Base-by-base conservation (phyloP, 1,139 yeast genomes). In the Taiozyma sp. region DNA sequence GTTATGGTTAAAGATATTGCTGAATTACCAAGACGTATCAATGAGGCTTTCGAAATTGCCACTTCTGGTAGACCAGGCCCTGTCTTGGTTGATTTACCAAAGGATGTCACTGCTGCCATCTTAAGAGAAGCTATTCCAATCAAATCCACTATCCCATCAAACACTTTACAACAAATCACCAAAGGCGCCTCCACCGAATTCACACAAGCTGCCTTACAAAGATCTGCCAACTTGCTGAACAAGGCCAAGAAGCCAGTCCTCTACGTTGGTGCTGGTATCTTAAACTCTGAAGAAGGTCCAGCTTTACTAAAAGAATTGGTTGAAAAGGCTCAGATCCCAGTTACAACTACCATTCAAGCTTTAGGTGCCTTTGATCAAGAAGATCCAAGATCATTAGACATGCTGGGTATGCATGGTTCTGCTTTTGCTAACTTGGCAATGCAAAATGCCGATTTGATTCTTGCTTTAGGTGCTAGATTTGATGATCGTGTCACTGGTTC, bases 351-450 rank as follows among this genome's bases (percentile, higher is more conserved):
- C 51, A 70, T 93, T 55, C 98, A 92, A 72, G 98, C 89, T 51
- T 79, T 93, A 59, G 99, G 99, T 59, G 88, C 96, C 9, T 93
- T 86, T 65, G 97, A 93, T 71, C 98, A 93, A 74, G 81, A 80
- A 57, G 96, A 92, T 72, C 84, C 86, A 59, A 91, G 91, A 71
- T 84, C 97, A 32, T 74, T 93, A 59, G 97, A 92, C 70, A 89
- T 93, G 95, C 80, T 93, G 61, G 99, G 99, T 65, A 93, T 93
- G 99, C 99, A 93, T 71, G 99, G 99, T 59, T 80, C 84, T 56
- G 97, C 93, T 46, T 92, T 92, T 63, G 99, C 99, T 61, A 93
- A 93, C 76, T 70, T 88, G 63, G 96, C 98, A 46, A 86, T 93
- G 63, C 99, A 93, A 74, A 78, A 81, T 54, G 96, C 99, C 43